phyloP scores from a whole-genome alignment of 1,139 yeast genomes.

The Scheffersomyces stambukii region DNA sequence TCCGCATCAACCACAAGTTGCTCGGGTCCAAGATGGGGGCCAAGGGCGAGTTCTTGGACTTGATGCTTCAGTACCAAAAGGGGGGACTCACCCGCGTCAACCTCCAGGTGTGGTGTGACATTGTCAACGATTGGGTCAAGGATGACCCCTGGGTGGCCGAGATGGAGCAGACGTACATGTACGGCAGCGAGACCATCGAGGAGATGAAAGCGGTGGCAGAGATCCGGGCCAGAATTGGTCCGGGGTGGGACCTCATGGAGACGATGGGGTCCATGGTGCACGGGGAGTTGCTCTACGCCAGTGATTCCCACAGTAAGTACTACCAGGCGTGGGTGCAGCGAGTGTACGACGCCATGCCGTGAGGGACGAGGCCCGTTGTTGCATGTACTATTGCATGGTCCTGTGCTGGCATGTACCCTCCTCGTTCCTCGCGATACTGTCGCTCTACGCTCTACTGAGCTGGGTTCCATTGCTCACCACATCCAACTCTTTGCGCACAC shows the following conservation, averaged over 20 bases:
- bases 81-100: slow-evolving; percentile 48
- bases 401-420: too few species aligned
- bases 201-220: slow-evolving; percentile 18
- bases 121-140: slow-evolving; percentile 49
- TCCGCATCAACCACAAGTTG: slow-evolving; percentile 47
- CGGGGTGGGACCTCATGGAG: slow-evolving; percentile 28
- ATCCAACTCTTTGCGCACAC: too few species aligned
- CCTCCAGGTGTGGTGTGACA: slow-evolving; percentile 46
- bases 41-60: slow-evolving; percentile 42
- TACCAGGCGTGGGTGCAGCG: slow-evolving; percentile 37
- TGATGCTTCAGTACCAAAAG: slow-evolving; percentile 49
- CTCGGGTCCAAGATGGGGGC: slow-evolving; percentile 46
- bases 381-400: too few species aligned
- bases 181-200: slow-evolving; percentile 21
- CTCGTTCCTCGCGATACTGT: too few species aligned
- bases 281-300: slow-evolving; percentile 26
- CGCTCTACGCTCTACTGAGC: too few species aligned
- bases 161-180: slow-evolving; percentile 38
- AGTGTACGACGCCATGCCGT: too few species aligned
- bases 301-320: slow-evolving; percentile 26
- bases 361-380: slow-evolving; percentile 2
- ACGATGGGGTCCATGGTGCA: slow-evolving; percentile 35
- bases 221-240: slow-evolving; percentile 27
- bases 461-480: too few species aligned
- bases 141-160: slow-evolving; percentile 53